Percentiles rank a stretch among this genome's conserved stretches.
These are phyloP conservation scores for Thinopyrum elongatum DNA, from an alignment of 176 grass and related monocot genomes.

Conservation along the genomic window DNA sequence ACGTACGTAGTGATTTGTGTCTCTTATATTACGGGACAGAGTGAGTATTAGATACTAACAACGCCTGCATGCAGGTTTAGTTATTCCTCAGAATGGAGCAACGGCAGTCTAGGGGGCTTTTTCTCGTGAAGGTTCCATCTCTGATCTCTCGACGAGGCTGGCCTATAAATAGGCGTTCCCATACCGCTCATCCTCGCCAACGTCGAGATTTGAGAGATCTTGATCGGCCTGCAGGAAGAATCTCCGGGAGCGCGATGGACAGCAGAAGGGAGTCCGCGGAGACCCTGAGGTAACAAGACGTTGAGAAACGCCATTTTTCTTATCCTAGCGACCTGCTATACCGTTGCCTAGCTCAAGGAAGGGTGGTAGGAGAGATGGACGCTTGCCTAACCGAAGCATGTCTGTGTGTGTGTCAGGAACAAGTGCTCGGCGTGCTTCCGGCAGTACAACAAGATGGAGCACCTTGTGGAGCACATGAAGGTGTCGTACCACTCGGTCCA, in stretches of 20 bases:
- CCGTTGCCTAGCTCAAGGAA: too few species aligned
- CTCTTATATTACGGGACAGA: neutral
- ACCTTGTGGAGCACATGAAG: conserved; percentile 94
- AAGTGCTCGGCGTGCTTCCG: conserved; percentile 89
- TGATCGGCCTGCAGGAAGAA: conserved; percentile 8
- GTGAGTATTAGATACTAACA: neutral
- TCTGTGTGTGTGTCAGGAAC: conserved; percentile 42
- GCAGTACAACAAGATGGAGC: conserved; percentile 89
- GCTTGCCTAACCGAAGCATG: conserved; percentile 1
- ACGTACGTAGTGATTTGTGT: neutral
- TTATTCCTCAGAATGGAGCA: conserved; percentile 9
- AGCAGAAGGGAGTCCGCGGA: conserved; percentile 49
- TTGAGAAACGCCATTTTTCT: neutral
- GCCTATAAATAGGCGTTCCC: conserved; percentile 44
- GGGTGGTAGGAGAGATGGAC: too few species aligned
- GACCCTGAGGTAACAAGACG: conserved; percentile 29
- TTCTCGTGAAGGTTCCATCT: conserved; percentile 30
- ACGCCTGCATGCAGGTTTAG: neutral
- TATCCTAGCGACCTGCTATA: too few species aligned
- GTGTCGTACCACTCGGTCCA: conserved; percentile 81
- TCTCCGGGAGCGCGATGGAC: conserved; percentile 33
- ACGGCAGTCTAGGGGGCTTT: neutral
- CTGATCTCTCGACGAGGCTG: conserved; percentile 11
- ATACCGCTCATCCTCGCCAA: conserved; percentile 21
- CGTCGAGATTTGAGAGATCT: conserved; percentile 25